Evolutionary conservation across 495 filamentous ascomycete species (phyloP).

Genomic region (Xylaria longipes): DNA sequence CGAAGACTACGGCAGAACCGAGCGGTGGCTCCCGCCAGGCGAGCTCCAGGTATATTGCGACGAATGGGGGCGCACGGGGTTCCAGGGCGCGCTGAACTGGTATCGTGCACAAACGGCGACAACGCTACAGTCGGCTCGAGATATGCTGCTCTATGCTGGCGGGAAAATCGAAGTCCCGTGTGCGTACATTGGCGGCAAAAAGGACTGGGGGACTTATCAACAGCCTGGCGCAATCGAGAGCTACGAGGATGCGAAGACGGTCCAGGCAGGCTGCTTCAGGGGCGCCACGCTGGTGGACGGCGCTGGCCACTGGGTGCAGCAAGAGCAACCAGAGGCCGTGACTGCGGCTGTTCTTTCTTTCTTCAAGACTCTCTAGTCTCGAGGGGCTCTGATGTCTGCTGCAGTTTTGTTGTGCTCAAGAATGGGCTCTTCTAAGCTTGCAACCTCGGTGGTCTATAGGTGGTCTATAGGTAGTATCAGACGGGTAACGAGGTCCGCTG

Average conservation of each 20-base stretch:
- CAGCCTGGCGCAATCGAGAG: conserved; percentile 67
- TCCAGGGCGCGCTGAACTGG: conserved; percentile 75
- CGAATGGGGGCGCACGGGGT: conserved; percentile 70
- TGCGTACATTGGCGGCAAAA: conserved; percentile 62
- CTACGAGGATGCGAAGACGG: conserved; percentile 58
- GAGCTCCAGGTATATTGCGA: conserved; percentile 65
- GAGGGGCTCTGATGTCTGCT: not conserved
- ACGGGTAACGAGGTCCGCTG: not conserved
- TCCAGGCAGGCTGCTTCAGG: conserved; percentile 50
- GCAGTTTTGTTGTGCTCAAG: not conserved
- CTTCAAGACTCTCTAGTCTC: conserved; percentile 30
- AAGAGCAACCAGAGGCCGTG: conserved; percentile 66
- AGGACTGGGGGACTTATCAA: conserved; percentile 74
- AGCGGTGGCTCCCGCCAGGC: conserved; percentile 60
- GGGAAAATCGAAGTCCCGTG: conserved; percentile 68
- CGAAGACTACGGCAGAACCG: conserved; percentile 47
- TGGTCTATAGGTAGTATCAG: too few relatives aligned
- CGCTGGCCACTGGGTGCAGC: conserved; percentile 72
- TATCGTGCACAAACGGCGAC: conserved; percentile 64
- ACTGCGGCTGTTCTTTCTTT: conserved; percentile 57
- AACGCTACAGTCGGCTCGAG: conserved; percentile 50
- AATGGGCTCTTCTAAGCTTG: too few relatives aligned
- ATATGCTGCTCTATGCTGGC: conserved; percentile 65
- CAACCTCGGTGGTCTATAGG: too few relatives aligned
- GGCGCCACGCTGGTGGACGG: conserved; percentile 59